These are phyloP conservation scores for Sclerotinia nivalis DNA, from an alignment of 2,329 filamentous ascomycete species.

Conservation along the genomic window DNA sequence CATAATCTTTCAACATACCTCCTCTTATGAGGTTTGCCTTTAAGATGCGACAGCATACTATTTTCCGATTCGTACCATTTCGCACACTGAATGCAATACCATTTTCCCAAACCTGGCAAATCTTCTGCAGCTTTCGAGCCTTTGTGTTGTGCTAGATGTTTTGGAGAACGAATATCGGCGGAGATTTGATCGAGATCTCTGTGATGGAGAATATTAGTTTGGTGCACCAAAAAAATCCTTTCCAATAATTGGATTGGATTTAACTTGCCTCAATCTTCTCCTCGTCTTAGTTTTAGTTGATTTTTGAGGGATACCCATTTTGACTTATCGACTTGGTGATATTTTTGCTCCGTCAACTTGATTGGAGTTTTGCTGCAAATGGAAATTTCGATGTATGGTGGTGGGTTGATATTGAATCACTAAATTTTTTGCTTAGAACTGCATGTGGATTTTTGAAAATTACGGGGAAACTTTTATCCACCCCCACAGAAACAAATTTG, in stretches of 20 bases:
- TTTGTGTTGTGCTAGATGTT: constrained; percentile 79
- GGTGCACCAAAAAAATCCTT: background rate
- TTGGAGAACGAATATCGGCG: constrained; percentile 74
- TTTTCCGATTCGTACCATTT: constrained; percentile 92
- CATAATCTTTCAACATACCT: constrained; percentile 54
- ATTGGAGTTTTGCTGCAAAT: constrained; percentile 1
- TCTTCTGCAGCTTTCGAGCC: constrained; percentile 80
- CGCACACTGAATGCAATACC: constrained; percentile 90
- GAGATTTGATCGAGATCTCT: constrained; percentile 94
- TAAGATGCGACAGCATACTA: constrained; percentile 73
- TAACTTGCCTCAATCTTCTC: constrained; percentile 62
- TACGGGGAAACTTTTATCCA: constrained; percentile 8
- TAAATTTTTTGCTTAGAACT: constrained; percentile 4
- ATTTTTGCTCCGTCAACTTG: background rate
- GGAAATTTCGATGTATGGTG: constrained; percentile 13
- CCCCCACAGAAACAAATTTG: background rate
- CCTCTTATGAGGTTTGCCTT: constrained; percentile 92
- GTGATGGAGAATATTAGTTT: constrained; percentile 31
- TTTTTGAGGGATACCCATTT: constrained; percentile 69
- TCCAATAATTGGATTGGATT: background rate
- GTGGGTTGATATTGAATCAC: background rate
- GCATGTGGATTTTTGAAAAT: background rate
- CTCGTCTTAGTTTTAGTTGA: constrained; percentile 73
- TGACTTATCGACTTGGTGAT: constrained; percentile 7
- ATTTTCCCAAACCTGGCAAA: constrained; percentile 78